A percentile compares a stretch with the other conserved stretches of the same genome.
Evolutionary conservation across 2,329 filamentous ascomycete genomes (phyloP).

Genomic region (Cladophialophora yegresii): DNA sequence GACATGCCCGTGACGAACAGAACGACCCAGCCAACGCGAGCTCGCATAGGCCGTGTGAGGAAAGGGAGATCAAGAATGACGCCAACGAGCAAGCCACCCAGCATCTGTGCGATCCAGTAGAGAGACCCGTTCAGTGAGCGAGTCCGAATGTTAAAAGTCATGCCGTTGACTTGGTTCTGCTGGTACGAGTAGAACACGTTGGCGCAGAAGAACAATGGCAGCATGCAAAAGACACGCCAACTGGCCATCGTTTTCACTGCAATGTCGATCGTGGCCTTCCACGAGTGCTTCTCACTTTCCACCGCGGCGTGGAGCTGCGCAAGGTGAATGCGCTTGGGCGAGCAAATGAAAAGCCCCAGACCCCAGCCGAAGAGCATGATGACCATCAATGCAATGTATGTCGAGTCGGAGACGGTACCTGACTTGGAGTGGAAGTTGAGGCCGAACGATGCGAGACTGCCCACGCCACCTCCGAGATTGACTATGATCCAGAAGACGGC

Average conservation of each 20-base stretch:
- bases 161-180: slow-evolving; percentile 60
- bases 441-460: slow-evolving; percentile 54
- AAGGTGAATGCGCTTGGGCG: slow-evolving; percentile 48
- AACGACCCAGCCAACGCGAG: slow-evolving; percentile 50
- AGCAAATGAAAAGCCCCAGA: slow-evolving; percentile 53
- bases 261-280: slow-evolving; percentile 42
- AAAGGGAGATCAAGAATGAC: slow-evolving; percentile 49
- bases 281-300: slow-evolving; percentile 47
- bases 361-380: slow-evolving; percentile 64
- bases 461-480: slow-evolving; percentile 87
- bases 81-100: slow-evolving; percentile 55
- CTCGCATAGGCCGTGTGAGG: slow-evolving; percentile 51
- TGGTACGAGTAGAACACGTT: slow-evolving; percentile 73
- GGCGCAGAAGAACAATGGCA: slow-evolving; percentile 71
- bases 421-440: slow-evolving; percentile 49
- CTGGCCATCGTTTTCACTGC: slow-evolving; percentile 41
- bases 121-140: slow-evolving; percentile 58
- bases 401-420: slow-evolving; percentile 53
- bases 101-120: slow-evolving; percentile 61
- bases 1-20: slow-evolving; percentile 55
- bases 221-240: slow-evolving; percentile 63
- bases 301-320: slow-evolving; percentile 44
- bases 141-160: slow-evolving; percentile 58
- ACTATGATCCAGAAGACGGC: slow-evolving; percentile 95
- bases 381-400: slow-evolving; percentile 68